phyloP scores from a whole-genome alignment of 169 alveolate genomes.

The Plasmodium falciparum region DNA sequence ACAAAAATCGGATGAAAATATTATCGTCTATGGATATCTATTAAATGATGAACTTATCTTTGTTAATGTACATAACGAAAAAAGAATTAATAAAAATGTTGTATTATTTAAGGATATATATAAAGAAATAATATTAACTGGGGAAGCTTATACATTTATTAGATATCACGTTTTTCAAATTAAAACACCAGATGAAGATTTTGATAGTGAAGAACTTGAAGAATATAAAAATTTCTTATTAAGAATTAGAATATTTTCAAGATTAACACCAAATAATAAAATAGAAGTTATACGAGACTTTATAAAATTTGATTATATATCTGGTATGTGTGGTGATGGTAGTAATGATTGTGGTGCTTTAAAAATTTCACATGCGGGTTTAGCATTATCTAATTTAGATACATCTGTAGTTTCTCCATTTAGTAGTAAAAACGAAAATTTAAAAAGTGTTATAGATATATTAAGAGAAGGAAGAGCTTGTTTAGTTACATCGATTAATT shows the following conservation, averaged over 20 bases:
- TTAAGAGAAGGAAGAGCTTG: slow-evolving; percentile 93
- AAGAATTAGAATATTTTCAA: slow-evolving; percentile 83
- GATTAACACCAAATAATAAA: slow-evolving; percentile 90
- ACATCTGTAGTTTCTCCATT: slow-evolving; percentile 94
- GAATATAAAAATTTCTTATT: slow-evolving; percentile 48
- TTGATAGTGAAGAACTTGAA: slow-evolving; percentile 5
- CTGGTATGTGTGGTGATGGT: slow-evolving; percentile 96
- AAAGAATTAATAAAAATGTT: slow-evolving; percentile 5
- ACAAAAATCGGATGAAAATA: slow-evolving; percentile 23
- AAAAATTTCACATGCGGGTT: slow-evolving; percentile 94
- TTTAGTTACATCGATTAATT: slow-evolving; percentile 91
- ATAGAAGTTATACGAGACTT: slow-evolving; percentile 89
- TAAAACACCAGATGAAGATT: slow-evolving; percentile 19
- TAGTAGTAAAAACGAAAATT: slow-evolving; percentile 87
- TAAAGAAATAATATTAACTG: slow-evolving; percentile 72
- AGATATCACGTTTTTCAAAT: slow-evolving; percentile 18
- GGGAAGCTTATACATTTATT: slow-evolving; percentile 55
- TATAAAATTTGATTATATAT: slow-evolving; percentile 86
- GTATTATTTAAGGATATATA: slow-evolving; percentile 45
- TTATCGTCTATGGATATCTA: slow-evolving; percentile 54
- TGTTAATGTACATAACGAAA: slow-evolving; percentile 59
- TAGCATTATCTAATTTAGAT: slow-evolving; percentile 90
- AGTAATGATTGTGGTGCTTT: slow-evolving; percentile 96
- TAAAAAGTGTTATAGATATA: slow-evolving; percentile 89
- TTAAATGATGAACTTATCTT: slow-evolving; percentile 25